Evolutionary conservation across 2,329 filamentous ascomycete genomes (phyloP), one percentile per base, ranked within the genome.

Genomic region (Paecilomyces niveus): DNA sequence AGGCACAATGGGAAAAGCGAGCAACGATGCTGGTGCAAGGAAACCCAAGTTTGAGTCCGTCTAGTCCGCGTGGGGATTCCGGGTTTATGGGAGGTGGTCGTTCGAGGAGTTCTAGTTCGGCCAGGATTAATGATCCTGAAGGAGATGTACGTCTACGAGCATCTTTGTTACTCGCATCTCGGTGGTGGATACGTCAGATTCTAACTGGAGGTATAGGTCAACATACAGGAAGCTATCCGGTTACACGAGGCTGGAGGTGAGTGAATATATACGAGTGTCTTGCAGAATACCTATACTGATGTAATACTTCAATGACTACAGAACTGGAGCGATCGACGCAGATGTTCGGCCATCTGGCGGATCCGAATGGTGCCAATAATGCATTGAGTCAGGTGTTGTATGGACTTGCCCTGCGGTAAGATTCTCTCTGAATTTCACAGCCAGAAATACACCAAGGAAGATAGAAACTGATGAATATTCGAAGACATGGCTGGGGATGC

Each of bases 381-480:
- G 90, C 94, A 49, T 81, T 99, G 63, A 94, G 91, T 68, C 93
- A 99, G 77, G 94, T 99, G 35, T 83, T 99, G 56, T 99, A 96
- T 72, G 94, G 94, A 3, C 88, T 99, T 59, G 92, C 93, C 56
- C 76, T 97, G 64, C 84, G 91, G 88, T 92, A 74, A 76, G 84
- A 54, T 45, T 9, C 5, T 45, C 39, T 45, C 39, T 45, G 7
- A n/a, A 18, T 8, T 45, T 45, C n/a, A 2, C 15, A 45, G 8
- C 8, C 9, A 18, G 13, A 33, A 4, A 33, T 10, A 9, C 32
- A 13, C 3, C 13, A 11, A 7, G 32, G 8, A 33, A 33, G 3
- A 45, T 3, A 21, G 33, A 7, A 6, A 13, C 35, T 57, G 35
- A 59, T 57, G 68, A 72, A 63, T 29, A 49, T 64, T 55, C 55